Conservation (phyloP, 805 yeast genomes). For the Candida multigemmis region DNA sequence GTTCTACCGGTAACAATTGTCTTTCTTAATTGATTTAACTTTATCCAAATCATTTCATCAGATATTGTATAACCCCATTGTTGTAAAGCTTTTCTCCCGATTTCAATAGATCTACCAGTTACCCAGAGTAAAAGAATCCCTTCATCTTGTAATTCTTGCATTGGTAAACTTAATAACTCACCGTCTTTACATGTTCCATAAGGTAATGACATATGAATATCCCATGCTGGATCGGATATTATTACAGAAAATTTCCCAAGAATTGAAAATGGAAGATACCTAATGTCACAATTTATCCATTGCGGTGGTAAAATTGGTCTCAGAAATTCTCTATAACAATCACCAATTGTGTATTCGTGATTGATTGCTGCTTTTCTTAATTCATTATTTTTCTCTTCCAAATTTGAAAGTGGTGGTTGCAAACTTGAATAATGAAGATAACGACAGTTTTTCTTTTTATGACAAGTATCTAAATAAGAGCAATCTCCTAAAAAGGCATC, state of each 20-base stretch:
- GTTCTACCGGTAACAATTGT: conserved; percentile 94
- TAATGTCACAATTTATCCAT: conserved; percentile 82
- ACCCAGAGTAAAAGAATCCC: conserved; percentile 88
- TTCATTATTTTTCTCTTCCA: conserved; percentile 1
- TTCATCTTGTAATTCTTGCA: conserved; percentile 67
- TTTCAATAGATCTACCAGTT: conserved; percentile 86
- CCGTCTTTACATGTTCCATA: conserved; percentile 72
- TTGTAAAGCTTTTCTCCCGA: conserved; percentile 67
- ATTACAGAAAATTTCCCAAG: conserved; percentile 78
- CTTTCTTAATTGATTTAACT: conserved; percentile 77
- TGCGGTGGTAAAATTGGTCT: conserved; percentile 49
- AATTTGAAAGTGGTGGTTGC: conserved; percentile 19
- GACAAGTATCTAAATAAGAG: conserved; percentile 90
- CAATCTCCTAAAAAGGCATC: conserved; percentile 79
- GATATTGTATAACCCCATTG: conserved; percentile 77
- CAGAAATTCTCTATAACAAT: conserved; percentile 26
- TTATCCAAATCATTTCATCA: conserved; percentile 86
- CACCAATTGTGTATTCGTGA: conserved; percentile 41
- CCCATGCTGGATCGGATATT: conserved; percentile 95
- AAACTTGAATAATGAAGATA: conserved; percentile 68
- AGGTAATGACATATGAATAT: conserved; percentile 81
- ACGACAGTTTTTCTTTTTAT: conserved; percentile 70
- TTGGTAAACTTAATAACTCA: conserved; percentile 59
- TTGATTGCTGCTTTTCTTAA: conserved; percentile 6
- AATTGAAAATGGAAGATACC: conserved; percentile 56